phyloP scores from a whole-genome alignment of 352 stramenopile genomes.

The Pythium rishiriense region DNA sequence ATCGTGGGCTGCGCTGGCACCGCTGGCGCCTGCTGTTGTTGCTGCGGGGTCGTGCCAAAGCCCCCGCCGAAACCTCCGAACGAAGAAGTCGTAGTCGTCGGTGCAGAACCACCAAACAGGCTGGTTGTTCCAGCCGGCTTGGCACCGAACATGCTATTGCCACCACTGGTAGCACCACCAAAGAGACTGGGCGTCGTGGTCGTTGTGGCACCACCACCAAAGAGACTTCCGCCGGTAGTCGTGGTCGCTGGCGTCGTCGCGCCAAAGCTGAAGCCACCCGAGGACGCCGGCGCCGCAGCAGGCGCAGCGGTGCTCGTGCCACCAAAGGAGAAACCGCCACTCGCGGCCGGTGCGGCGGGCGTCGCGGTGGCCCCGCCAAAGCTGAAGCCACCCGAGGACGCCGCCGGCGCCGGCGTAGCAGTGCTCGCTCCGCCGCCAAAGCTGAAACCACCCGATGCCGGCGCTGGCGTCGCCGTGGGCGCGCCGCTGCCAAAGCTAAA shows the following conservation, averaged over 20 bases:
- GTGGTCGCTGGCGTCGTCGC: slow-evolving; percentile 23
- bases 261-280: slow-evolving; percentile 34
- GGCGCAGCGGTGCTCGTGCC: slow-evolving; percentile 8
- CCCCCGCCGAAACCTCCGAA: slow-evolving; percentile 30
- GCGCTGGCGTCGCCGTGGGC: not conserved
- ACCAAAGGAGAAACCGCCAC: slow-evolving; percentile 27
- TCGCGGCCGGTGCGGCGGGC: slow-evolving; percentile 2
- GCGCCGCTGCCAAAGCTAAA: slow-evolving; percentile 36
- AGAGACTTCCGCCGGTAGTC: slow-evolving; percentile 15
- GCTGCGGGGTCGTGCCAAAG: slow-evolving; percentile 4
- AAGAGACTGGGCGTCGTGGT: slow-evolving; percentile 30
- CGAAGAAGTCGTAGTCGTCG: slow-evolving; percentile 18
- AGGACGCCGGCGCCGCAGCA: slow-evolving; percentile 17
- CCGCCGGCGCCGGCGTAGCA: not conserved
- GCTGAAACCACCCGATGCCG: slow-evolving; percentile 2
- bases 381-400: slow-evolving; percentile 4
- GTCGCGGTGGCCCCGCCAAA: slow-evolving; percentile 17
- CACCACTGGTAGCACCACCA: slow-evolving; percentile 24
- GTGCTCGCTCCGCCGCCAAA: slow-evolving; percentile 1
- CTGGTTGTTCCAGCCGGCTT: slow-evolving; percentile 18
- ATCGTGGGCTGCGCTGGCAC: slow-evolving; percentile 38
- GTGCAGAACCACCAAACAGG: slow-evolving; percentile 29
- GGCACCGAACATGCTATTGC: slow-evolving; percentile 19
- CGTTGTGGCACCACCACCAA: slow-evolving; percentile 25
- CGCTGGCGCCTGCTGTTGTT: slow-evolving; percentile 11